A percentile compares a stretch with the other conserved stretches of the same genome.
Conservation (phyloP, 331 rosid genomes). For the Saraca asoca region DNA sequence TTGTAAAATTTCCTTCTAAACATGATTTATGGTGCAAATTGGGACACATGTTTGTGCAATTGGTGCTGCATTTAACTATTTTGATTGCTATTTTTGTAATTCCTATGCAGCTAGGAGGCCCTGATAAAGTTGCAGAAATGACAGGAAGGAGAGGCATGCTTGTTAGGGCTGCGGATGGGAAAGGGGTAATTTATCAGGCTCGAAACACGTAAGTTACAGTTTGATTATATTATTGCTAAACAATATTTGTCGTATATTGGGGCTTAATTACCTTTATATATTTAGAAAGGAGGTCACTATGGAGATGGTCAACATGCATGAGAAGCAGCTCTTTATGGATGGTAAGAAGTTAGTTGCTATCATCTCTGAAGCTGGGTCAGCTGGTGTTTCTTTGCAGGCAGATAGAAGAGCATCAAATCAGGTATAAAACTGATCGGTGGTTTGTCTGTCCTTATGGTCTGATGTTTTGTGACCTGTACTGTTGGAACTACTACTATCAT, state of each 20-base stretch:
- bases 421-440: slow-evolving; percentile 45
- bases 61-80: slow-evolving; percentile 16
- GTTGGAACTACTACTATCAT: slow-evolving; percentile 11
- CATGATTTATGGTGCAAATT: slow-evolving; percentile 5
- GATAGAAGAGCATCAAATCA: slow-evolving; percentile 85
- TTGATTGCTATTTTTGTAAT: slow-evolving; percentile 18
- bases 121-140: slow-evolving; percentile 84
- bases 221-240: not conserved
- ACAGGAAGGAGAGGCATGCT: slow-evolving; percentile 96
- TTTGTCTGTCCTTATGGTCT: slow-evolving; percentile 22
- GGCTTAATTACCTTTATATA: slow-evolving; percentile 27
- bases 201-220: slow-evolving; percentile 74
- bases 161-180: slow-evolving; percentile 81
- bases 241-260: slow-evolving; percentile 15
- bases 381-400: slow-evolving; percentile 94
- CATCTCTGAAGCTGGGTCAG: slow-evolving; percentile 94
- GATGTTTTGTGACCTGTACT: slow-evolving; percentile 8
- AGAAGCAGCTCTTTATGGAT: slow-evolving; percentile 88
- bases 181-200: slow-evolving; percentile 81
- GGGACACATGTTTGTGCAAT: slow-evolving; percentile 2
- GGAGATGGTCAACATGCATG: slow-evolving; percentile 98
- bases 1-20: not conserved
- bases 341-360: slow-evolving; percentile 80
- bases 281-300: slow-evolving; percentile 73
- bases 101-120: slow-evolving; percentile 82